Evolutionary conservation across 805 yeast species (phyloP).

Genomic region (Yamadazyma laniorum): DNA sequence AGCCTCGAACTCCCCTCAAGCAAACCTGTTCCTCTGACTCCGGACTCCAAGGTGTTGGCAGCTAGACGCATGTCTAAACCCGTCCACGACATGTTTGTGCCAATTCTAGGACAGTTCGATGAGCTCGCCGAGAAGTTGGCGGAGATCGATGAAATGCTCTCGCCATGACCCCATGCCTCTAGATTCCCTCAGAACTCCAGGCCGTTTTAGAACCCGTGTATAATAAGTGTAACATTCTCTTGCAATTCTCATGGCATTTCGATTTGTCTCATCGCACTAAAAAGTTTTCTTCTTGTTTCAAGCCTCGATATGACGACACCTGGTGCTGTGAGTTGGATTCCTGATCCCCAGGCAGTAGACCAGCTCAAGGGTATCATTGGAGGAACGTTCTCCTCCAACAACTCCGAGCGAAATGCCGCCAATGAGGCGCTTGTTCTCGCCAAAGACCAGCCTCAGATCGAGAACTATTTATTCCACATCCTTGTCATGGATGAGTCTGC

Average conservation of each 20-base stretch:
- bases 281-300: neutral
- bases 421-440: slow-evolving; percentile 73
- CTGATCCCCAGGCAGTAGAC: slow-evolving; percentile 57
- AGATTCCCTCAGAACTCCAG: too few species aligned
- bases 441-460: slow-evolving; percentile 68
- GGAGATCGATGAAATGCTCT: slow-evolving; percentile 26
- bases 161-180: too few species aligned
- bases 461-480: slow-evolving; percentile 73
- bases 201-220: too few species aligned
- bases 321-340: slow-evolving; percentile 49
- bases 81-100: slow-evolving; percentile 55
- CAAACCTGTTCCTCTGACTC: neutral
- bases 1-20: neutral
- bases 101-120: slow-evolving; percentile 51
- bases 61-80: slow-evolving; percentile 24
- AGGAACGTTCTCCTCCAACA: slow-evolving; percentile 66
- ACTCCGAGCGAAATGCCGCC: slow-evolving; percentile 58
- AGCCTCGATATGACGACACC: neutral
- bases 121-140: slow-evolving; percentile 43
- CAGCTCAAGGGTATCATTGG: slow-evolving; percentile 66
- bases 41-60: neutral
- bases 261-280: neutral
- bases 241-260: too few species aligned
- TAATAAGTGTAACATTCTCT: too few species aligned
- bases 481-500: slow-evolving; percentile 52